phyloP scores from a whole-genome alignment of 352 stramenopile genomes.

The Peronospora destructor region DNA sequence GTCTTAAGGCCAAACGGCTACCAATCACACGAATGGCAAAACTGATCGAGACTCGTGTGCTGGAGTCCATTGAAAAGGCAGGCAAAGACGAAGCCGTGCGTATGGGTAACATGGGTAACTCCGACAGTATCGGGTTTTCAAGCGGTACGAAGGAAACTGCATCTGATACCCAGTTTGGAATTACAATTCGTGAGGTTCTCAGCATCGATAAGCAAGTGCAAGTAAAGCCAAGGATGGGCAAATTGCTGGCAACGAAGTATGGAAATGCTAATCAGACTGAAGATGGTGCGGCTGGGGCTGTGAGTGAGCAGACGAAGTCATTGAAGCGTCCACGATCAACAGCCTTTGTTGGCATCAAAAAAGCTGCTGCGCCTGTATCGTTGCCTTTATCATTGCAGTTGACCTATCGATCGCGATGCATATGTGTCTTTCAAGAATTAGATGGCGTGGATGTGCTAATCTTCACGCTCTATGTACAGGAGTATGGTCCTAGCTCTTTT shows the following conservation, averaged over 20 bases:
- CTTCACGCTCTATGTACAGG: conserved; percentile 86
- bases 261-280: conserved; percentile 49
- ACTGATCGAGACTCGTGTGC: conserved; percentile 72
- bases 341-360: conserved; percentile 15
- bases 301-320: conserved; percentile 39
- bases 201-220: conserved; percentile 85
- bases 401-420: conserved; percentile 83
- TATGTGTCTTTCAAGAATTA: conserved; percentile 87
- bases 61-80: conserved; percentile 68
- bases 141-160: conserved; percentile 50
- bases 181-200: conserved; percentile 82
- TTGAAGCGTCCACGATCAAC: conserved; percentile 56
- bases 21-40: conserved; percentile 82
- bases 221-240: conserved; percentile 79
- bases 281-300: conserved; percentile 8
- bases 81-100: conserved; percentile 69
- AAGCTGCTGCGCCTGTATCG: conserved; percentile 10
- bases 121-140: conserved; percentile 76
- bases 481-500: conserved; percentile 72
- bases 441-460: conserved; percentile 85
- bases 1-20: conserved; percentile 67
- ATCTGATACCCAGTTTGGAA: conserved; percentile 74
- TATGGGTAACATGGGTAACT: conserved; percentile 78
- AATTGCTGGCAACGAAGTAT: conserved; percentile 62
- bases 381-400: conserved; percentile 50